Evolutionary conservation across 352 stramenopile genomes (phyloP), one percentile per base, ranked within the genome.

Genomic region (Globisporangium sylvaticum): DNA sequence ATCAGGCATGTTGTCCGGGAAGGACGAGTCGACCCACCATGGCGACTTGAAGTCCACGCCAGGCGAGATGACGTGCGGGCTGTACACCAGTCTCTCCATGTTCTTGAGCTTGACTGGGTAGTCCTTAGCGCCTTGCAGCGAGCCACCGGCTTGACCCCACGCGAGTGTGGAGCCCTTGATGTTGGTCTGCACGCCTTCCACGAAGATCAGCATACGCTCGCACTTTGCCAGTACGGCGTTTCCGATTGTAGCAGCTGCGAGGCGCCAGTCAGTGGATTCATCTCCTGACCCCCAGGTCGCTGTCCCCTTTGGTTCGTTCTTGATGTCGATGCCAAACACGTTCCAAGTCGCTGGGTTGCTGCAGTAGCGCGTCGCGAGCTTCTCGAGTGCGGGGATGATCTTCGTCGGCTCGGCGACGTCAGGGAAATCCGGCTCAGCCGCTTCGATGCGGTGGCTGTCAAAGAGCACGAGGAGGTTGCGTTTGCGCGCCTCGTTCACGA

Each of bases 231-330:
- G 75, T 58, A 93, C 78, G 1, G 79, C 79, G 62, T 91, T 90
- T 55, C 84, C 84, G 34, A 91, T 89, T 70, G 84, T 80, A 20
- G 75, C 72, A 3, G 84, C 82, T 34, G 80, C 76, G 24, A 90
- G 59, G 32, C 77, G 72, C 83, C 82, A 93, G 73, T 93, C 84
- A n/a, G 82, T 91, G 55, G 73, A 64, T 58, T 70, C 62, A 50
- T 88, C 72, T 52, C 79, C 82, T 65, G 74, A 78, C 5, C 81
- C 84, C 84, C 84, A 93, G 39, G 82, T 83, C 1, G 84, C 79
- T 32, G 75, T 86, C 4, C 83, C 83, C 56, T 89, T 88, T 1
- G 84, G 84, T 54, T 93, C 83, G 72, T 91, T 93, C 69, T 93
- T 93, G 67, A 93, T 78, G 58, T 93, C 83, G 34, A 91, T 75